Evolutionary conservation across 257 asterid species (phyloP).

Genomic region (Jasminum sambac): DNA sequence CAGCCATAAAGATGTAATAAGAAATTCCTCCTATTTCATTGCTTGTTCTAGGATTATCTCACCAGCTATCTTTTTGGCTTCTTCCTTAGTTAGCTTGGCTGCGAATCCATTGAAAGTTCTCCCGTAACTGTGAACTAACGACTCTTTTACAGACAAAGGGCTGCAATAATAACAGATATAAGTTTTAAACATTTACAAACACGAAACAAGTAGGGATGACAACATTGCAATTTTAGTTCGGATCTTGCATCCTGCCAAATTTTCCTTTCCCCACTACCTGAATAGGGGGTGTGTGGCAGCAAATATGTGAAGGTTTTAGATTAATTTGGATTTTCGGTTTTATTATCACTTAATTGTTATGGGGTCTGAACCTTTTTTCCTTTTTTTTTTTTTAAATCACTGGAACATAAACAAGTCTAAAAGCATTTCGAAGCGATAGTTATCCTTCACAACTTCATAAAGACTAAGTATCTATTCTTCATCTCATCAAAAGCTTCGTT

Average conservation of each 20-base stretch:
- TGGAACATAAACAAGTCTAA: neutral
- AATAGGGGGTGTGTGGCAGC: no score
- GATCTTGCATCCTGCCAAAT: no score
- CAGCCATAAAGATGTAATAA: neutral
- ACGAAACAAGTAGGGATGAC: no score
- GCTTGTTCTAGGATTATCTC: neutral
- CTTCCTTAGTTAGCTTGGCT: slow-evolving; percentile 51
- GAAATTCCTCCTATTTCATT: neutral
- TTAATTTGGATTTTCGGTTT: no score
- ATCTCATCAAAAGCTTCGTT: no score
- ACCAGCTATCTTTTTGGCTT: slow-evolving; percentile 41
- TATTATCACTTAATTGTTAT: no score
- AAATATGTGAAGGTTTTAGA: no score
- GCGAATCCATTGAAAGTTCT: slow-evolving; percentile 68
- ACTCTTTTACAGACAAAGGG: slow-evolving; percentile 36
- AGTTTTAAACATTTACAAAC: neutral
- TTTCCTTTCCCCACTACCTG: no score
- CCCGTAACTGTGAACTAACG: slow-evolving; percentile 47
- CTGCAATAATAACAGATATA: slow-evolving; percentile 27
- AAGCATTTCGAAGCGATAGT: neutral
- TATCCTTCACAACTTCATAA: neutral
- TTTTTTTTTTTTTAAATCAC: no score
- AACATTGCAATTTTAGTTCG: no score
- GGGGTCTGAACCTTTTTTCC: no score
- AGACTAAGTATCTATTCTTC: no score